Base-by-base conservation (phyloP, 257 asterid species). In the Ophiorrhiza pumila region DNA sequence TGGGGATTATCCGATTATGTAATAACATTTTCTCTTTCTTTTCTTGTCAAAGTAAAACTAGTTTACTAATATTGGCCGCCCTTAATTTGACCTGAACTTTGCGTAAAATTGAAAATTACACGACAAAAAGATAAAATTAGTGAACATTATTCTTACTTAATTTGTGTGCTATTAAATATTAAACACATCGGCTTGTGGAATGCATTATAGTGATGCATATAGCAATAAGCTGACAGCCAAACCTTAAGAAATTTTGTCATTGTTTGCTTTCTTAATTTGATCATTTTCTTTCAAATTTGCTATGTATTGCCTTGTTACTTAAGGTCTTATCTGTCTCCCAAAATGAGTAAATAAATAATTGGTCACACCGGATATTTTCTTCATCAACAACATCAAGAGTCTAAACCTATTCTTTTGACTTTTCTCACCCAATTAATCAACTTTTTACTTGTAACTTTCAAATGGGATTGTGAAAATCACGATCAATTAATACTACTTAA, bases 331-430 rank as follows among this genome's bases (percentile, higher is more conserved):
- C 68, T 63, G 50, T 22, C 8, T 15, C n/a, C 68, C 34, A 55
- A 12, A 52, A 11, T 9, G 22, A 18, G 5, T 2, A 29, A 58
- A 55, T 1, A 56, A 58, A 2, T 25, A 57, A 60, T 12, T 17
- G 27, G 68, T 39, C 66, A 10, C 45, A 15, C 66, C 11, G 2
- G 10, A 18, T 60, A 60, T 60, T 20, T 23, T 56, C 60, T 56
- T 62, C 68, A 17, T 50, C 4, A 50, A 50, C 56, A 57, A 0
- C 14, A 39, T n/a, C 17, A 39, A 39, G 22, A n/a, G 8, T 22
- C 34, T 63, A 41, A n/a, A 63, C 69, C 69, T n/a, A 3, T 10
- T 17, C 61, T 27, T 60, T 63, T 63, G 69, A 63, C 69, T 63
- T 62, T 63, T 41, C 20, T 6, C 50, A n/a, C 69, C 69, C 11